A percentile compares a stretch with the other conserved stretches of the same genome.
These are phyloP conservation scores for Chionographis japonica DNA, from an alignment of 106 monocot genomes.

Conservation along the genomic window DNA sequence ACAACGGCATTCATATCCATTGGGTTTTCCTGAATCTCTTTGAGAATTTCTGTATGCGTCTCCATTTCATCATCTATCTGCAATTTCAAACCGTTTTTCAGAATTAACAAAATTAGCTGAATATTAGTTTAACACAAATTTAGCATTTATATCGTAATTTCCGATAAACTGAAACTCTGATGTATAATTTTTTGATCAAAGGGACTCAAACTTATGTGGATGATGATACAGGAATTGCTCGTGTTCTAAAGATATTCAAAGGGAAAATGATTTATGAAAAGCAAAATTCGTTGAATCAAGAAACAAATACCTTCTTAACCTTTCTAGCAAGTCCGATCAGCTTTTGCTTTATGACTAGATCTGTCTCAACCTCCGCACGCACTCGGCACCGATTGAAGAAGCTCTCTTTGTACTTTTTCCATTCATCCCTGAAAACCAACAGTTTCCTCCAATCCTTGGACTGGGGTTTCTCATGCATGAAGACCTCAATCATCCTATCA, in stretches of 20 bases:
- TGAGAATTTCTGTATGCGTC: constrained; percentile 56
- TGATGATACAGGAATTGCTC: no score
- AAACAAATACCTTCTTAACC: constrained; percentile 61
- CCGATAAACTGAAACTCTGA: no score
- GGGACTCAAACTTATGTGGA: no score
- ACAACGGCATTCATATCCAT: constrained; percentile 76
- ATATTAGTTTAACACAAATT: no score
- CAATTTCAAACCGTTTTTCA: background rate
- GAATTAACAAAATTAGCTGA: no score
- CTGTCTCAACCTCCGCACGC: constrained; percentile 57
- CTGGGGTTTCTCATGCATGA: constrained; percentile 73
- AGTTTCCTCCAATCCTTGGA: constrained; percentile 94
- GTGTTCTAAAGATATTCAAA: background rate
- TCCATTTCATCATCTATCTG: constrained; percentile 92
- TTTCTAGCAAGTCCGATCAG: constrained; percentile 61
- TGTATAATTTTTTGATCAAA: no score
- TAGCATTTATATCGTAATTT: no score
- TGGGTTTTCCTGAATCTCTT: constrained; percentile 70
- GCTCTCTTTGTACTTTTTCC: constrained; percentile 67
- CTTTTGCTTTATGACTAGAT: constrained; percentile 55
- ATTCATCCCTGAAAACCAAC: constrained; percentile 83
- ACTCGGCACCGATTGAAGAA: constrained; percentile 62
- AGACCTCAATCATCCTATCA: constrained; percentile 92
- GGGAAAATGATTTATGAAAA: background rate
- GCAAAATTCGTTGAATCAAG: background rate